Evolutionary conservation across 129 eudicot genomes (phyloP).

Genomic region (Ambrosia artemisiifolia): DNA sequence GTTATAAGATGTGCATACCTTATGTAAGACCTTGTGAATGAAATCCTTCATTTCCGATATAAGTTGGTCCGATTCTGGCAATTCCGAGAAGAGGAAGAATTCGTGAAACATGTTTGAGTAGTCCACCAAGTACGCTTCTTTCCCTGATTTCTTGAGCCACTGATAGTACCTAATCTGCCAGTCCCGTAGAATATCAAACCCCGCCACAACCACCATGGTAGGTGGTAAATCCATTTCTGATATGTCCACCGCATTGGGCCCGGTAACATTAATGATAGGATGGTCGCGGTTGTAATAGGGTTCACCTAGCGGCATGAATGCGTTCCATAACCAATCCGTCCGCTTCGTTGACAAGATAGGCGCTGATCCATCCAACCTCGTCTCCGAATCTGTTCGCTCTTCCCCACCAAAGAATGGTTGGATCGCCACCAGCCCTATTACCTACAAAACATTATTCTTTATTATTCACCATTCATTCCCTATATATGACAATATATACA

Average conservation of each 20-base stretch:
- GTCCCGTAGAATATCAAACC: conserved; percentile 22
- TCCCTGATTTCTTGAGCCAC: conserved; percentile 30
- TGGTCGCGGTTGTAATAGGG: neutral
- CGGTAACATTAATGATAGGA: neutral
- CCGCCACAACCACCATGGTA: conserved; percentile 24
- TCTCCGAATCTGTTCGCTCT: conserved; percentile 30
- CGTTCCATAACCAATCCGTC: neutral
- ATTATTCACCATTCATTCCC: neutral
- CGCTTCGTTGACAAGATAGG: neutral
- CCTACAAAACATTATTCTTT: neutral
- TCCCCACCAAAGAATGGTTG: conserved; percentile 39
- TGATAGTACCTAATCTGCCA: conserved; percentile 32
- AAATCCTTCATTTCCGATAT: conserved; percentile 17
- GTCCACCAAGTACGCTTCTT: conserved; percentile 28
- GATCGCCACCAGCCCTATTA: conserved; percentile 25
- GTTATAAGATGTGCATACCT: neutral
- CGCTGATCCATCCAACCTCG: neutral
- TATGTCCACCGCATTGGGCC: conserved; percentile 22
- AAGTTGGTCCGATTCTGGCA: conserved; percentile 24
- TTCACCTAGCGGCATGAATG: neutral
- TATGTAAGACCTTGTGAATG: conserved; percentile 10
- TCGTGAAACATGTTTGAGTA: conserved; percentile 33
- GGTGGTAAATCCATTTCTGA: conserved; percentile 19
- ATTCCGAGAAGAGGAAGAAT: conserved; percentile 19
- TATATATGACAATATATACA: too few relatives aligned